Evolutionary conservation across 352 stramenopile genomes (phyloP), one percentile per base, ranked within the genome.

Genomic region (Blastocystis sp.): DNA sequence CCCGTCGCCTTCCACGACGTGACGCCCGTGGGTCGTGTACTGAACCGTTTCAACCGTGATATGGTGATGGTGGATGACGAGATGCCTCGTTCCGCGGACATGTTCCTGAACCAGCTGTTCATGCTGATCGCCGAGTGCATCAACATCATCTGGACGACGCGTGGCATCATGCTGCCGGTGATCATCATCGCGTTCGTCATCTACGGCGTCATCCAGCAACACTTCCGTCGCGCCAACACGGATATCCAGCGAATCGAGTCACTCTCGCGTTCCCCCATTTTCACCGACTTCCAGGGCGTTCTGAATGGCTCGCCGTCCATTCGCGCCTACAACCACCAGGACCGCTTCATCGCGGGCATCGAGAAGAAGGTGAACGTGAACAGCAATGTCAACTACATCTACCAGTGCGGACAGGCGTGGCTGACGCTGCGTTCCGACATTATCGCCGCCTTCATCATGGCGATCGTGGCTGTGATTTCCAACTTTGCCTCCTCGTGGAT

Each of bases 1-100:
- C 93, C 93, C n/a, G 91, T 97, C 87, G 86, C 90, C 32, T 97
- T 97, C 88, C 97, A 97, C 87, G 93, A 97, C 89, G 93, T 92
- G 7, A 96, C 94, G 75, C 94, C 93, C 1, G 88, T 92, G 24
- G 93, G 92, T 8, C 90, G 92, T 48, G 94, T 97, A 29, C 40
- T 97, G 4, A 96, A 94, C 78, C 90, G 94, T 3, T 97, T 96
- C 88, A 89, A 89, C 36, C 93, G 92, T 21, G 93, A 97, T 88
- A 94, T 97, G 86, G 93, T 94, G 75, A 94, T 92, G 59, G 88
- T 97, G 61, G 94, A 97, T 90, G 89, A 95, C 4, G 91, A 94
- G n/a, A 42, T 77, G 11, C 46, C 51, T 8, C 24, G 21, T 11
- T n/a, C n/a, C n/a, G n/a, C n/a, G n/a, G n/a, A n/a, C n/a, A 40